Evolutionary conservation across 2,329 filamentous ascomycete genomes (phyloP).

Genomic region (Xenoacremonium recifei): DNA sequence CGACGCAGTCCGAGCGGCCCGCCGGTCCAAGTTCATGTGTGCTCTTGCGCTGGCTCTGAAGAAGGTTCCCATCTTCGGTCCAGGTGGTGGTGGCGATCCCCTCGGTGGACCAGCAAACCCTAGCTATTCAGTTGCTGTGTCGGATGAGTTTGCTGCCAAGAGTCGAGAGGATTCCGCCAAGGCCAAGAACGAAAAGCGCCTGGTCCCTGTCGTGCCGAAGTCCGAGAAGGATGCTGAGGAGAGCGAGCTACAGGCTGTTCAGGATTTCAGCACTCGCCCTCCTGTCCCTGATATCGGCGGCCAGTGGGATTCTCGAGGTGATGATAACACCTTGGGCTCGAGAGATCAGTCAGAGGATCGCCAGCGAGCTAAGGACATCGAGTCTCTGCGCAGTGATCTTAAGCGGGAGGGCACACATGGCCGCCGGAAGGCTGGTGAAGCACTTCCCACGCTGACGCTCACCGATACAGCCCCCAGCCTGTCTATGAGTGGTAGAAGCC

Average conservation of each 20-base stretch:
- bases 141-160: constrained; percentile 63
- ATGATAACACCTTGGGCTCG: constrained; percentile 23
- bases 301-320: constrained; percentile 23
- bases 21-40: constrained; percentile 96
- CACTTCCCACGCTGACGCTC: constrained; percentile 34
- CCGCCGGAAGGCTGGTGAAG: constrained; percentile 49
- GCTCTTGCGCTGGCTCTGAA: constrained; percentile 82
- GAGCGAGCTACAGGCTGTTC: constrained; percentile 44
- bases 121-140: constrained; percentile 74
- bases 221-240: constrained; percentile 26
- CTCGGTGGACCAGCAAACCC: constrained; percentile 72
- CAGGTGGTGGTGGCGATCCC: constrained; percentile 67
- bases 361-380: constrained; percentile 37
- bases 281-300: constrained; percentile 20
- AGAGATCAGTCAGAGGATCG: constrained; percentile 33
- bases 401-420: constrained; percentile 47
- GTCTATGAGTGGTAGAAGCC: constrained; percentile 25
- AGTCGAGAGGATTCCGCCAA: constrained; percentile 60
- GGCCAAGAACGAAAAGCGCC: constrained; percentile 62
- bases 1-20: constrained; percentile 74
- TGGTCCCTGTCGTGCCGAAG: constrained; percentile 52
- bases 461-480: constrained; percentile 23
- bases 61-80: constrained; percentile 81
- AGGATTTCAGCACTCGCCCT: constrained; percentile 42
- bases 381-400: constrained; percentile 35